A percentile compares a stretch with the other conserved stretches of the same genome.
phyloP scores from a whole-genome alignment of 306 rosid species.

The Lupinus albus region DNA sequence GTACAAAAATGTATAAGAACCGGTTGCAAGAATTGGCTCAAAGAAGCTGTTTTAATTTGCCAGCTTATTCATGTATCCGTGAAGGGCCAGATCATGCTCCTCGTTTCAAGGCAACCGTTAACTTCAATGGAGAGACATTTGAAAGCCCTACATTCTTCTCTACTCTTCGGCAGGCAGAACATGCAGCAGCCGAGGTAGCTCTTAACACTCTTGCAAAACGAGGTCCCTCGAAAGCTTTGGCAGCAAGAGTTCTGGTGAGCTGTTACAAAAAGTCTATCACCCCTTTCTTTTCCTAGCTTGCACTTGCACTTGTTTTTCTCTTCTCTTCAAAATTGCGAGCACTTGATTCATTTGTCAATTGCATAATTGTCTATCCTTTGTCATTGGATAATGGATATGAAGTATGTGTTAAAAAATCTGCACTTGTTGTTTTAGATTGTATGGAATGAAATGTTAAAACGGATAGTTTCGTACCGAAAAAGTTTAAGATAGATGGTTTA shows the following conservation, averaged over 20 bases:
- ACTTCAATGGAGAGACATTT: constrained; percentile 74
- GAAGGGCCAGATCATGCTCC: constrained; percentile 95
- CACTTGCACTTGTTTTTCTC: neutral
- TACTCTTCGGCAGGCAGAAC: constrained; percentile 84
- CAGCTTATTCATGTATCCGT: constrained; percentile 84
- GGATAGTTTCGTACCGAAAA: neutral
- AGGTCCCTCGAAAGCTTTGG: constrained; percentile 81
- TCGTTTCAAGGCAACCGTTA: constrained; percentile 86
- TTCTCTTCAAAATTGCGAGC: constrained; percentile 1
- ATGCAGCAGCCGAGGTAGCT: constrained; percentile 87
- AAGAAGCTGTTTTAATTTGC: constrained; percentile 86
- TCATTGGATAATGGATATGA: neutral
- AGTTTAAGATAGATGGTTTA: neutral
- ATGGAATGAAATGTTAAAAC: neutral
- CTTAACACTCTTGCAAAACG: constrained; percentile 64
- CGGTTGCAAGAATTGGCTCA: constrained; percentile 89
- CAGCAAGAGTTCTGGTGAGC: constrained; percentile 85
- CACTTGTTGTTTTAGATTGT: neutral
- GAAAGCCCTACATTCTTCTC: constrained; percentile 81
- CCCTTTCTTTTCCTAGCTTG: neutral
- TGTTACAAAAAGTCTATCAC: neutral
- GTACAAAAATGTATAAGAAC: constrained; percentile 71
- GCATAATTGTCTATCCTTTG: constrained; percentile 13
- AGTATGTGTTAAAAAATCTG: neutral
- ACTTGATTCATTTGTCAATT: constrained; percentile 28